phyloP scores from a whole-genome alignment of 2,329 filamentous ascomycete species.

The Conoideocrella luteorostrata region DNA sequence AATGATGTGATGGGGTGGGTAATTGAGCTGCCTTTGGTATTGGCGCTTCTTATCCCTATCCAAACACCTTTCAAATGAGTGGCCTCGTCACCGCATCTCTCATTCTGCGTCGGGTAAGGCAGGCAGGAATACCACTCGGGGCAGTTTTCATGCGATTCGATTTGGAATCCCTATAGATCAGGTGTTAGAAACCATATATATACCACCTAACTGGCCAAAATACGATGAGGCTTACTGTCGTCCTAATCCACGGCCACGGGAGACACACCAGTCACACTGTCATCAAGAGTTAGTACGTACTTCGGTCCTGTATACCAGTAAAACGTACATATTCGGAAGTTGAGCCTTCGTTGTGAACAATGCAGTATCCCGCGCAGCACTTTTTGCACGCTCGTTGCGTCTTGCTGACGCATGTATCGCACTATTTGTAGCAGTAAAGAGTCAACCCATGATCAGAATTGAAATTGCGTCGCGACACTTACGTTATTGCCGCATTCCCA shows the following conservation, averaged over 20 bases:
- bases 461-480: constrained; percentile 24
- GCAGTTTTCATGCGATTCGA: constrained; percentile 1
- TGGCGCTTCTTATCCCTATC: neutral
- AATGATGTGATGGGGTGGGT: neutral
- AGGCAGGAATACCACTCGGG: constrained; percentile 3
- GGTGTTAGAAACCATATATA: neutral
- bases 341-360: constrained; percentile 76
- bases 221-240: constrained; percentile 15
- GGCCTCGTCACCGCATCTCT: constrained; percentile 10
- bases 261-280: constrained; percentile 40
- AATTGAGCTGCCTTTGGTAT: neutral
- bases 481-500: constrained; percentile 83
- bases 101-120: constrained; percentile 9
- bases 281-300: constrained; percentile 22
- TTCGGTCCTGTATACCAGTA: neutral
- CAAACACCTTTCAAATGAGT: constrained; percentile 3
- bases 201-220: neutral
- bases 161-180: constrained; percentile 4
- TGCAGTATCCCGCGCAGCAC: constrained; percentile 77
- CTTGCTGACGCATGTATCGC: constrained; percentile 64
- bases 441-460: too few species aligned
- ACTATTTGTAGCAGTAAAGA: too few species aligned
- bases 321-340: constrained; percentile 51
- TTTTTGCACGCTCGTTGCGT: constrained; percentile 66
- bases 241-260: constrained; percentile 26